A percentile compares a stretch with the other conserved stretches of the same genome.
These are phyloP conservation scores for Styphnolobium japonicum DNA, from an alignment of 306 rosid genomes.

Conservation along the genomic window DNA sequence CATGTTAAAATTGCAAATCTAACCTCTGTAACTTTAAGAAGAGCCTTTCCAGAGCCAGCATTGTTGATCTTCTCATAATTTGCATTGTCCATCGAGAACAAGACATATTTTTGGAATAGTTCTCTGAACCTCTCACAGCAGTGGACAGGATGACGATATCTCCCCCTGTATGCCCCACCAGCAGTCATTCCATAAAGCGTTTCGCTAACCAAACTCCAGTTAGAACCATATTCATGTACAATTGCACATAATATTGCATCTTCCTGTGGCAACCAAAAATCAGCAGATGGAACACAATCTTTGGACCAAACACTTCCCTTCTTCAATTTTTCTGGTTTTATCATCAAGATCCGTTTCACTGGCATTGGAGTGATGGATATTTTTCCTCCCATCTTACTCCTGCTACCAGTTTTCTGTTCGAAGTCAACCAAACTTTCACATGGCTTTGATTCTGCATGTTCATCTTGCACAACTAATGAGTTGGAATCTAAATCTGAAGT, in stretches of 20 bases:
- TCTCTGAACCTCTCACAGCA: slow-evolving; percentile 97
- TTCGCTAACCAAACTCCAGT: slow-evolving; percentile 91
- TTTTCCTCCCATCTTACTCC: slow-evolving; percentile 87
- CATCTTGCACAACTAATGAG: slow-evolving; percentile 53
- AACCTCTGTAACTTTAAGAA: slow-evolving; percentile 95
- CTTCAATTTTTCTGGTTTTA: slow-evolving; percentile 87
- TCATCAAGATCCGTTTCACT: slow-evolving; percentile 67
- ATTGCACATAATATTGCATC: slow-evolving; percentile 91
- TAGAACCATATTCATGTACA: slow-evolving; percentile 91
- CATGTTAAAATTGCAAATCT: slow-evolving; percentile 17
- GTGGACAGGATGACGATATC: slow-evolving; percentile 94
- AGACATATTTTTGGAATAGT: slow-evolving; percentile 72
- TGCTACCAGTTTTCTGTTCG: slow-evolving; percentile 66
- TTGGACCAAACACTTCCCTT: slow-evolving; percentile 80
- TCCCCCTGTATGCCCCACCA: slow-evolving; percentile 89
- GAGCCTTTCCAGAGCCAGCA: slow-evolving; percentile 88
- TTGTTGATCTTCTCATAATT: slow-evolving; percentile 68
- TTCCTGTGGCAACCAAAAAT: slow-evolving; percentile 89
- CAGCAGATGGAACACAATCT: slow-evolving; percentile 89
- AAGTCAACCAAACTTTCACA: slow-evolving; percentile 50
- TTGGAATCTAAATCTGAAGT: slow-evolving; percentile 61
- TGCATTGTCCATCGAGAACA: slow-evolving; percentile 59
- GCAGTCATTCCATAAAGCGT: slow-evolving; percentile 73
- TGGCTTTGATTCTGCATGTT: slow-evolving; percentile 51
- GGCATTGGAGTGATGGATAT: slow-evolving; percentile 89